A percentile compares a stretch with the other conserved stretches of the same genome.
Evolutionary conservation across 129 eudicot genomes (phyloP).

Genomic region (Gnaphalium uliginosum): DNA sequence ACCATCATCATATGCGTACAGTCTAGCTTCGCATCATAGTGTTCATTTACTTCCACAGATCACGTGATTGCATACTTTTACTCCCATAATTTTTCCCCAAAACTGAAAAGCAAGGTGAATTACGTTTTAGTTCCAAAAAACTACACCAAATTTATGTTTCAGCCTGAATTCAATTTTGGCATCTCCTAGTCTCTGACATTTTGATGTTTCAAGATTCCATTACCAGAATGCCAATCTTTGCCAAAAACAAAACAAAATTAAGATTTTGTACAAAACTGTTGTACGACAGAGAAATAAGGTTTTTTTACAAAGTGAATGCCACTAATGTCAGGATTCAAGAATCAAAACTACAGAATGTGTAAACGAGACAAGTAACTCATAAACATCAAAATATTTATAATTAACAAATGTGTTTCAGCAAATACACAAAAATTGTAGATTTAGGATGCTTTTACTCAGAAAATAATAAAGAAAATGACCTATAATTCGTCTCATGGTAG

Average conservation of each 20-base stretch:
- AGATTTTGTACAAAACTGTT: too few relatives aligned
- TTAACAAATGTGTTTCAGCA: neutral
- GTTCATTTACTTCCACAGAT: too few relatives aligned
- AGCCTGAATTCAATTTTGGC: neutral
- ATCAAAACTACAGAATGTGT: neutral
- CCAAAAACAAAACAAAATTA: too few relatives aligned
- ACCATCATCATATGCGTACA: neutral
- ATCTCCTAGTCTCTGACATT: neutral
- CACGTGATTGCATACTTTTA: too few relatives aligned
- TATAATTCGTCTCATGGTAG: constrained; percentile 1
- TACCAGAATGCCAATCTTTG: too few relatives aligned
- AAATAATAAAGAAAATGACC: neutral
- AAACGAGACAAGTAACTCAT: constrained; percentile 13
- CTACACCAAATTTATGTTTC: neutral
- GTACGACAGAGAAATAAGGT: too few relatives aligned
- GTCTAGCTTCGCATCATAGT: neutral
- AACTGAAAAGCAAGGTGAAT: neutral
- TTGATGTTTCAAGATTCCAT: too few relatives aligned
- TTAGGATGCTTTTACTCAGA: constrained; percentile 16
- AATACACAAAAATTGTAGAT: constrained; percentile 12
- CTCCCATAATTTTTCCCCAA: neutral
- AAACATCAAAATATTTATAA: constrained; percentile 3
- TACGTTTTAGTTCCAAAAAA: neutral
- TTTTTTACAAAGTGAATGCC: neutral
- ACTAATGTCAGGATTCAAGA: too few relatives aligned